phyloP scores from a whole-genome alignment of 495 filamentous ascomycete genomes.

The Neurospora sp. region DNA sequence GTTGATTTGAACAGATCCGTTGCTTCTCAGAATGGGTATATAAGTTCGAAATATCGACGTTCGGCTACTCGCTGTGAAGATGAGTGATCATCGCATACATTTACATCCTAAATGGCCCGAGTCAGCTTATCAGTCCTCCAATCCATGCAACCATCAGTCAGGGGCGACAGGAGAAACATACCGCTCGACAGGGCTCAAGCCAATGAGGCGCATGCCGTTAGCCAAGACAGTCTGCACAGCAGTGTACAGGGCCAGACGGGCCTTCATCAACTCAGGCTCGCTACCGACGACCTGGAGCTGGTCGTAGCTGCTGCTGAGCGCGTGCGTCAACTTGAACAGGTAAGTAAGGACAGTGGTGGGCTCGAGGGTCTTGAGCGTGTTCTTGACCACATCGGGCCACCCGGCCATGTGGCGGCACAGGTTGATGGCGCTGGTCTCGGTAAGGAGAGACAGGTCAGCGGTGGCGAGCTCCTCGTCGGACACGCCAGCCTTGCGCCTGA shows the following conservation, averaged over 20 bases:
- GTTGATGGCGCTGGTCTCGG: constrained; percentile 49
- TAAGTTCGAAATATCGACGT: neutral
- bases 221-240: constrained; percentile 64
- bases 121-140: neutral
- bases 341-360: constrained; percentile 65
- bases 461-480: constrained; percentile 40
- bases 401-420: constrained; percentile 51
- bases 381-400: constrained; percentile 54
- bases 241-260: constrained; percentile 75
- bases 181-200: constrained; percentile 66
- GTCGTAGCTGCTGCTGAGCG: constrained; percentile 74
- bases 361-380: constrained; percentile 54
- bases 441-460: constrained; percentile 49
- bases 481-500: constrained; percentile 44
- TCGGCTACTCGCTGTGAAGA: neutral
- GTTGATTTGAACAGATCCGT: neutral
- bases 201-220: constrained; percentile 78
- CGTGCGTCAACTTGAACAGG: constrained; percentile 82
- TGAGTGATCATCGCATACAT: neutral
- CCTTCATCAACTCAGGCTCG: constrained; percentile 58
- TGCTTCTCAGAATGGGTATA: neutral
- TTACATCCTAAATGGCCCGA: constrained; percentile 17
- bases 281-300: constrained; percentile 69
- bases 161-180: constrained; percentile 4
- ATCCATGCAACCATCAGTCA: neutral